Conservation (phyloP, 164 flowering plant genomes). For the Vitis cinerea region DNA sequence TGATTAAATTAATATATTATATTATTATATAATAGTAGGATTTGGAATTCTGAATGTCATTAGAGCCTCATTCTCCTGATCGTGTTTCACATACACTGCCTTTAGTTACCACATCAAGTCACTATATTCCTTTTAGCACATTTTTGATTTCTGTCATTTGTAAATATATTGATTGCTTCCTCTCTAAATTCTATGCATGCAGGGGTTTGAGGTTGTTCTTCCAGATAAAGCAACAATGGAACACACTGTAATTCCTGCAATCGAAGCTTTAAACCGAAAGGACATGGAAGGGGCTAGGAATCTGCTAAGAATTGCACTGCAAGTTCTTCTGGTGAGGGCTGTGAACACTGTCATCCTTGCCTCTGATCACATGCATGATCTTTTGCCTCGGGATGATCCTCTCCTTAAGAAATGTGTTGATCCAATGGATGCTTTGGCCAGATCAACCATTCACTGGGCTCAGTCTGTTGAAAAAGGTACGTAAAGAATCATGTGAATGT, state of each 20-base stretch:
- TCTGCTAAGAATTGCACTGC: constrained; percentile 37
- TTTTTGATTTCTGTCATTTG: not conserved
- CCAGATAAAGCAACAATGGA: constrained; percentile 48
- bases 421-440: constrained; percentile 35
- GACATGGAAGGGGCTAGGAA: constrained; percentile 39
- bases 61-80: too few relatives aligned
- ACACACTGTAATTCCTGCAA: constrained; percentile 32
- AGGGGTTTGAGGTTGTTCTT: constrained; percentile 47
- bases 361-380: constrained; percentile 30
- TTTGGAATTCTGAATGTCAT: too few relatives aligned
- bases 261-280: constrained; percentile 30
- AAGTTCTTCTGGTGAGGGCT: constrained; percentile 40
- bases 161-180: not conserved
- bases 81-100: too few relatives aligned
- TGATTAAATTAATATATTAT: too few relatives aligned
- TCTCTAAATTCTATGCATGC: not conserved
- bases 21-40: too few relatives aligned
- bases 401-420: constrained; percentile 38
- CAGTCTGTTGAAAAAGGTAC: constrained; percentile 16
- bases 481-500: not conserved
- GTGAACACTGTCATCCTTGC: constrained; percentile 39
- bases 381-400: constrained; percentile 36
- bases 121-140: too few relatives aligned
- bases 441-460: constrained; percentile 30
- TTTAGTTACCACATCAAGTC: too few relatives aligned